Conservation (phyloP, 345 rosid genomes). For the Eucalyptus viminalis region DNA sequence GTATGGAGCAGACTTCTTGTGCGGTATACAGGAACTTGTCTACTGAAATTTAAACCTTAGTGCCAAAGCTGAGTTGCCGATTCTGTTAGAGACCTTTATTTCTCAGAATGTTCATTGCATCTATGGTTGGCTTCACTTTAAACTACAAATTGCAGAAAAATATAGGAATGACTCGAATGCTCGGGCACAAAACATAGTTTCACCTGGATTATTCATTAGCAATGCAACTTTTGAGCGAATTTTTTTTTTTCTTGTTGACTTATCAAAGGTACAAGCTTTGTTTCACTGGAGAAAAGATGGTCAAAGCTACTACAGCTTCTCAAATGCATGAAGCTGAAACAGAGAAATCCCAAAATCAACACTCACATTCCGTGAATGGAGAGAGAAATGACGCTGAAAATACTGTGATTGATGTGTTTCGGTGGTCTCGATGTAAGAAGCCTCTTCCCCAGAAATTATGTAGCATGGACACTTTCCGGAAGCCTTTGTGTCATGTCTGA, state of each 20-base stretch:
- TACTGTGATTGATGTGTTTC: constrained; percentile 57
- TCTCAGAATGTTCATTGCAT: not conserved
- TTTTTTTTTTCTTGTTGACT: not conserved
- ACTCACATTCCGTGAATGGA: constrained; percentile 42
- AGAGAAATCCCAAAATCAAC: constrained; percentile 59
- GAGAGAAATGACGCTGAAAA: constrained; percentile 63
- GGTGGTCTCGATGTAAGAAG: constrained; percentile 83
- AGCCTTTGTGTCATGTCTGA: too few species aligned
- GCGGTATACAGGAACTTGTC: not conserved
- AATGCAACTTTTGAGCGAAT: not conserved
- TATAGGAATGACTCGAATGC: not conserved
- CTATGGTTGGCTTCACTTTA: not conserved
- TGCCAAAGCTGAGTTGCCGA: not conserved
- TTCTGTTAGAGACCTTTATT: not conserved
- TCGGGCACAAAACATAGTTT: not conserved
- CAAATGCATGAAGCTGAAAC: constrained; percentile 52
- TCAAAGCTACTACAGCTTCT: constrained; percentile 35
- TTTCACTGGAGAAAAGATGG: constrained; percentile 77
- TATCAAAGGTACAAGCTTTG: constrained; percentile 72
- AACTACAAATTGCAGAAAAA: not conserved
- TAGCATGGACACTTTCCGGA: too few species aligned
- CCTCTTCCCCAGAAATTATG: too few species aligned
- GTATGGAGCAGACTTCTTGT: not conserved
- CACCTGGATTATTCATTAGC: not conserved
- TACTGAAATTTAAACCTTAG: not conserved